Conservation (phyloP, 805 yeast species). For the Candida piceae region DNA sequence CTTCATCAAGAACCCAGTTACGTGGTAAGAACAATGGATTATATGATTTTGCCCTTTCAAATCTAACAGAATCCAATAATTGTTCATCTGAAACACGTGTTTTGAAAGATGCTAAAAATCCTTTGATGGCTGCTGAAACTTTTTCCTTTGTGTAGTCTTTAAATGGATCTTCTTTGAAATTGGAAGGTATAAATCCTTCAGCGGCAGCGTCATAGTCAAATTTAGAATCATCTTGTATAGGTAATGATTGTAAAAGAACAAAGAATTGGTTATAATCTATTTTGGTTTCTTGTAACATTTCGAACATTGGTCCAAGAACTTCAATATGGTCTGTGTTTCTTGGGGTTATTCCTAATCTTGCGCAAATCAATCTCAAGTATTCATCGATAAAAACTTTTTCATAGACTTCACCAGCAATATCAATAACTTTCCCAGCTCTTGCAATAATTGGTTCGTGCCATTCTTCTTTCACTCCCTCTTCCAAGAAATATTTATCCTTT, state of each 20-base stretch:
- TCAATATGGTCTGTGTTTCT: constrained; percentile 37
- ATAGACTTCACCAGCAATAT: constrained; percentile 58
- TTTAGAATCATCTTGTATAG: constrained; percentile 25
- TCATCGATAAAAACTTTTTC: constrained; percentile 54
- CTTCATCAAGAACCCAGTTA: constrained; percentile 84
- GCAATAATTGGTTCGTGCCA: constrained; percentile 45
- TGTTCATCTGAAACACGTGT: constrained; percentile 32
- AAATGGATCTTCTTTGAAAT: constrained; percentile 22
- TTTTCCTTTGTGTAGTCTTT: constrained; percentile 31
- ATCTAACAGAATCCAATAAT: constrained; percentile 36
- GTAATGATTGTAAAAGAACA: constrained; percentile 48
- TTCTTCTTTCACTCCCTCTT: constrained; percentile 41
- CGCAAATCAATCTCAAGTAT: constrained; percentile 53
- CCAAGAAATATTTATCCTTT: constrained; percentile 36
- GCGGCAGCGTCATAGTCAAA: constrained; percentile 29
- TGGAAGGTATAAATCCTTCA: constrained; percentile 24
- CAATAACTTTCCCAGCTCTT: constrained; percentile 64
- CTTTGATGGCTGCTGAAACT: constrained; percentile 34
- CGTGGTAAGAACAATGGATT: constrained; percentile 84
- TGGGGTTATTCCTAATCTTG: constrained; percentile 62
- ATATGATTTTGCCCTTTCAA: constrained; percentile 34
- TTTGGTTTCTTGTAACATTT: constrained; percentile 52
- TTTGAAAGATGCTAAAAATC: constrained; percentile 52
- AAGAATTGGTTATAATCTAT: constrained; percentile 82
- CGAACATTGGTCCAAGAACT: constrained; percentile 56